phyloP scores from a whole-genome alignment of 2,329 filamentous ascomycete genomes.

The Sphaerulina musiva region DNA sequence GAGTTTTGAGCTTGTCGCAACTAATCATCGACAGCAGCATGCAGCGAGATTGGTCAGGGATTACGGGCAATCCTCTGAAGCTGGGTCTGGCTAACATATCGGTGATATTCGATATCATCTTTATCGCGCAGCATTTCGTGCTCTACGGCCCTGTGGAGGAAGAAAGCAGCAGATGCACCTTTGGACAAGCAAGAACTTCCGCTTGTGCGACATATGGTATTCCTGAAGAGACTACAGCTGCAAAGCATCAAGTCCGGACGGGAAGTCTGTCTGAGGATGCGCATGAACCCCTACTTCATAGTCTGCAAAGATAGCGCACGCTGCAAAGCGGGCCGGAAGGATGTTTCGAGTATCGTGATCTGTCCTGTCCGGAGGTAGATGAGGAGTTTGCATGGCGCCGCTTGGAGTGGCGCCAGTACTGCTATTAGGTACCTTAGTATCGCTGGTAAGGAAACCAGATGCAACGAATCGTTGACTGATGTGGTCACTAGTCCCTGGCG shows the following conservation, averaged over 20 bases:
- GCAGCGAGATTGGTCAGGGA: slow-evolving; percentile 79
- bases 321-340: background rate
- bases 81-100: slow-evolving; percentile 78
- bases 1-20: slow-evolving; percentile 73
- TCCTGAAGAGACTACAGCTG: background rate
- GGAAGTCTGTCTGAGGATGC: background rate
- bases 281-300: background rate
- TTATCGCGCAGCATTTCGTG: slow-evolving; percentile 82
- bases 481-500: too few species aligned
- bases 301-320: background rate
- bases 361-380: background rate
- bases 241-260: background rate
- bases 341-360: background rate
- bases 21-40: slow-evolving; percentile 77
- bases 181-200: slow-evolving; percentile 3
- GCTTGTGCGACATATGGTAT: background rate
- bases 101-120: slow-evolving; percentile 78
- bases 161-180: background rate
- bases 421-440: too few species aligned
- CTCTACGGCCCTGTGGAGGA: slow-evolving; percentile 51
- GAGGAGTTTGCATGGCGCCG: background rate
- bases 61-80: slow-evolving; percentile 89
- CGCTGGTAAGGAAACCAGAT: too few species aligned
- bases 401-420: too few species aligned
- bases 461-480: too few species aligned